phyloP scores from a whole-genome alignment of 331 rosid species.

The Quercus phellos region DNA sequence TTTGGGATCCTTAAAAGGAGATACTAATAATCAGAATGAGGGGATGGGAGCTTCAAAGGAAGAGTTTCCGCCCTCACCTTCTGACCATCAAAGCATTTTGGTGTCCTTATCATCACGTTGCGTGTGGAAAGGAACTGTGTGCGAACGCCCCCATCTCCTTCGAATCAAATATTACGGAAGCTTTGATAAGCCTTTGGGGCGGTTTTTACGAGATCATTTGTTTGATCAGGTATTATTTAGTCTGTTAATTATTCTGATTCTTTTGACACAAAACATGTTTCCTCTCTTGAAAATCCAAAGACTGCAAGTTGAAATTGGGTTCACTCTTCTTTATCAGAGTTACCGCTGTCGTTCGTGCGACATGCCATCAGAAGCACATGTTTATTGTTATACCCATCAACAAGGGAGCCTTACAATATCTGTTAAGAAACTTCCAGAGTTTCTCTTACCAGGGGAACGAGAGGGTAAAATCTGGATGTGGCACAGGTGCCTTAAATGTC shows the following conservation, averaged over 20 bases:
- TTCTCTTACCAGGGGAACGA: constrained; percentile 75
- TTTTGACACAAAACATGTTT: too few relatives aligned
- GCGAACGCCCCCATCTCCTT: constrained; percentile 91
- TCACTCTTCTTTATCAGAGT: constrained; percentile 44
- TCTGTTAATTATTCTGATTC: too few relatives aligned
- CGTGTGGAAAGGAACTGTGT: constrained; percentile 86
- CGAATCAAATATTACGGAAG: constrained; percentile 95
- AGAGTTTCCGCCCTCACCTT: constrained; percentile 77
- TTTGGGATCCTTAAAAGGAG: constrained; percentile 42
- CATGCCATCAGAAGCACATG: constrained; percentile 96
- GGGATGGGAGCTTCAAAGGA: constrained; percentile 36
- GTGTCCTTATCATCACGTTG: constrained; percentile 95
- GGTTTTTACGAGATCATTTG: constrained; percentile 79
- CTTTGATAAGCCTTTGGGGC: constrained; percentile 89
- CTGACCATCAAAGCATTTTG: constrained; percentile 91
- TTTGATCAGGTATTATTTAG: constrained; percentile 65
- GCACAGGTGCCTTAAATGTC: constrained; percentile 96
- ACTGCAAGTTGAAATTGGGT: constrained; percentile 5
- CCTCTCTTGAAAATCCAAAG: too few relatives aligned
- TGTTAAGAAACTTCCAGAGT: constrained; percentile 68
- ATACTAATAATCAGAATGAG: not conserved
- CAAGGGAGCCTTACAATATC: constrained; percentile 97
- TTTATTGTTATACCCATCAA: constrained; percentile 91
- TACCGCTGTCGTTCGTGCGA: constrained; percentile 74
- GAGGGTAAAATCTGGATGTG: constrained; percentile 99